A percentile compares a stretch with the other conserved stretches of the same genome.
phyloP scores from a whole-genome alignment of 2,329 filamentous ascomycete species.

The Hymenoscyphus linearis region DNA sequence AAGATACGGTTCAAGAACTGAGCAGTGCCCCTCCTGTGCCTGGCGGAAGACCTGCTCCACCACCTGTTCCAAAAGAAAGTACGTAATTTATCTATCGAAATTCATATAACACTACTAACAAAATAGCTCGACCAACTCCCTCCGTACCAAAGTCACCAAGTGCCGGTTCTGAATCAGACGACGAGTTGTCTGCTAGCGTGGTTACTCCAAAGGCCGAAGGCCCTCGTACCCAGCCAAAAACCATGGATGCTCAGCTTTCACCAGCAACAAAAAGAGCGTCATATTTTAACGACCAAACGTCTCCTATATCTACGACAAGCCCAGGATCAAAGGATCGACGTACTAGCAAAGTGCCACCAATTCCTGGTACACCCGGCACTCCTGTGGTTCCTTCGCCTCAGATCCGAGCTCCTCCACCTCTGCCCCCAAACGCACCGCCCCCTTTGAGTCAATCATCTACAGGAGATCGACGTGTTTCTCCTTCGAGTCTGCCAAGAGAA shows the following conservation, averaged over 20 bases:
- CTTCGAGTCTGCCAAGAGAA: slow-evolving; percentile 41
- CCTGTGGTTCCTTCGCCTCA: slow-evolving; percentile 43
- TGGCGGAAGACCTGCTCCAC: slow-evolving; percentile 47
- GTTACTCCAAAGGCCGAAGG: slow-evolving; percentile 34
- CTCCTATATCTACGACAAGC: slow-evolving; percentile 36
- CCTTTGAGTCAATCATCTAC: slow-evolving; percentile 55
- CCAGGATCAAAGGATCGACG: slow-evolving; percentile 44
- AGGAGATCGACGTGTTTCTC: slow-evolving; percentile 43
- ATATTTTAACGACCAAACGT: slow-evolving; percentile 33
- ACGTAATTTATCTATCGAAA: slow-evolving; percentile 35
- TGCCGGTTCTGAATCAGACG: slow-evolving; percentile 80
- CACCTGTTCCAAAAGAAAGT: slow-evolving; percentile 57
- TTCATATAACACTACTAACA: not conserved
- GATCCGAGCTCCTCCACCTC: slow-evolving; percentile 61
- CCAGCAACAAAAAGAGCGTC: slow-evolving; percentile 35
- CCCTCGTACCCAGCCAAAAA: slow-evolving; percentile 42
- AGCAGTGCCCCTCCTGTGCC: slow-evolving; percentile 30
- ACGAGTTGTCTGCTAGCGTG: slow-evolving; percentile 64
- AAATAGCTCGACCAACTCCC: slow-evolving; percentile 53
- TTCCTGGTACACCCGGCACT: slow-evolving; percentile 50
- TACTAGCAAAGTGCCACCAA: slow-evolving; percentile 54
- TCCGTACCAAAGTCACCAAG: slow-evolving; percentile 58
- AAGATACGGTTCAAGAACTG: slow-evolving; percentile 40
- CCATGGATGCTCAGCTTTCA: slow-evolving; percentile 33
- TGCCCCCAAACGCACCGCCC: slow-evolving; percentile 45